Conservation (phyloP, 257 asterid genomes). For the Ophiorrhiza pumila region DNA sequence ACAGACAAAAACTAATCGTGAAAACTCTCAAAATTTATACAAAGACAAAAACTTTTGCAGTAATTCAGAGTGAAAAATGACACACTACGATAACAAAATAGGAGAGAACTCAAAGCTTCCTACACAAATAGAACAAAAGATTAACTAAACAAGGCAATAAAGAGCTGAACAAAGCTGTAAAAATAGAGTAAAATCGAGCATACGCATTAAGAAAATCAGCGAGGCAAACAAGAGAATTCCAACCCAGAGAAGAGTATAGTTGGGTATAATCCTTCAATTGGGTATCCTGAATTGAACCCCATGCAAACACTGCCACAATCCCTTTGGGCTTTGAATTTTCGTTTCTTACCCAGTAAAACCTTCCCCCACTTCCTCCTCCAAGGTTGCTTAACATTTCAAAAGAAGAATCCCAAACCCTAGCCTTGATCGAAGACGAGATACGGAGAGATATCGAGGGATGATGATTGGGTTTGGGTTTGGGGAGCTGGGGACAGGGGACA, state of each 20-base stretch:
- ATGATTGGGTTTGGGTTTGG: no score
- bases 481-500: no score
- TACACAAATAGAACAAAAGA: no score
- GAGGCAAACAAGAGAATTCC: slow-evolving; percentile 72
- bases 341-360: slow-evolving; percentile 58
- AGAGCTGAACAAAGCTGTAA: neutral
- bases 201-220: slow-evolving; percentile 80
- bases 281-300: slow-evolving; percentile 59
- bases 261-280: slow-evolving; percentile 46
- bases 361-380: slow-evolving; percentile 46
- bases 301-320: slow-evolving; percentile 53
- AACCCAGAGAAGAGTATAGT: slow-evolving; percentile 73
- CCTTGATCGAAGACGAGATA: neutral
- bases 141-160: neutral
- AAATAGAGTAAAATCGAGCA: slow-evolving; percentile 12
- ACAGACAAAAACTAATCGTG: neutral
- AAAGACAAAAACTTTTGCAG: no score
- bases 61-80: no score
- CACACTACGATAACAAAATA: no score
- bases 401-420: slow-evolving; percentile 1
- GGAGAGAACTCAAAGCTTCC: neutral
- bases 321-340: slow-evolving; percentile 41
- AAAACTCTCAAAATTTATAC: no score
- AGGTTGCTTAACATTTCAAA: slow-evolving; percentile 27
- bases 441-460: neutral